Base-by-base conservation (phyloP, 2,329 filamentous ascomycete genomes). In the Paramyrothecium sp. region DNA sequence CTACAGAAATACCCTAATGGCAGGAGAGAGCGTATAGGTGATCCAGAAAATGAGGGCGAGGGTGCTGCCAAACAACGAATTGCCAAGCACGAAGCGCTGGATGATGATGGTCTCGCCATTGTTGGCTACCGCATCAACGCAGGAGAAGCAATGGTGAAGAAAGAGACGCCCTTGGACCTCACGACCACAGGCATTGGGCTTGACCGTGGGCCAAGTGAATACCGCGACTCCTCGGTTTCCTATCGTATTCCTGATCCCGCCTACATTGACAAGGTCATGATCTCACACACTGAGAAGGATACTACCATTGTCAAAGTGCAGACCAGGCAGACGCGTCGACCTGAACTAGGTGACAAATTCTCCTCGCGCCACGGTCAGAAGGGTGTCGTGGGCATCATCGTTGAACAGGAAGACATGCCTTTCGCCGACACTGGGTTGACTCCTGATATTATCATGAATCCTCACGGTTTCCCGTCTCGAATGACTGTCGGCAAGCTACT, bases 371-470 rank as follows among this genome's bases (percentile, higher is more conserved):
- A 99, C 82, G 95, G 95, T 20, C 95, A 99, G 70, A 99, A 99
- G 74, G 95, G 95, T 78, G 95, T 98, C 20, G 92, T 96, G 2
- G 95, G 95, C 56, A 94, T 98, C 65, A 97, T 99, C 58, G 92
- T 94, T 19, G 91, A 97, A 61, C 94, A 98, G 75, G 92, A 95
- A 70, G 95, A 99, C 71, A 90, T 99, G 87, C 95, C 95, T 0
- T 99, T 99, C 77, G 90, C 90, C 38, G 95, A 99, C 74, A 80
- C 83, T 54, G 96, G 95, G 2, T 86, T 99, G 63, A 89, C 88
- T n/a, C 95, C 95, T 0, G 95, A 99, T 74, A 97, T 99, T 64
- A 99, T 99, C 85, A 99, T 99, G 95, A 99, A 99, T 79, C 95
- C 96, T 0, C 95, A 99, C 77, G 95, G 95, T 87, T 99, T 99